Base-by-base conservation (phyloP, 129 eudicot species). In the Tagetes erecta region DNA sequence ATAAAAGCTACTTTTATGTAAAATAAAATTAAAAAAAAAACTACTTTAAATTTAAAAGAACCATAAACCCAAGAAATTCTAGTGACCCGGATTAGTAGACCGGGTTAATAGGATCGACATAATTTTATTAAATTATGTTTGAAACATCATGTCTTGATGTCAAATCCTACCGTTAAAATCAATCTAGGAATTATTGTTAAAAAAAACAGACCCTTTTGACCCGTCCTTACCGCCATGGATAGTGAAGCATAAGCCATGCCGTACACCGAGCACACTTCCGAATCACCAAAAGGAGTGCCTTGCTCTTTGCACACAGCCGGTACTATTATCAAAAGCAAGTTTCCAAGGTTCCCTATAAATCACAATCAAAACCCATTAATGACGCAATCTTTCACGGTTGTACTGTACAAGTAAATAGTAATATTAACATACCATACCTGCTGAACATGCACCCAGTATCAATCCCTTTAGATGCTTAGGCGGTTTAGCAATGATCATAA, bases 231-330 rank as follows among this genome's bases (percentile, higher is more conserved):
- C 3, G 99, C 99, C 91, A 85, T 68, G 10, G 97, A 95, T 70
- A 95, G 87, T 41, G 99, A 88, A 80, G 90, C 92, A 77, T 95
- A 95, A 49, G 88, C 94, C 80, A 85, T 58, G 66, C 90, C 97
- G 62, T 88, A 74, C 42, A 68, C 52, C 8, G 79, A 50, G 46
- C 99, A 95, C 64, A 84, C 88, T 73, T 76, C 83, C 10, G 90
- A 80, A 65, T 82, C 80, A 53, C 99, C 99, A 63, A 95, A 95
- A 0, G 97, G 97, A 58, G 90, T 88, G 46, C 80, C 92, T 65
- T 77, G 77, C 81, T 95, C 99, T 80, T 85, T 91, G 66, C 99
- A 95, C 27, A 91, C 85, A 74, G 99, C 96, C 49, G 99, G 99
- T 51, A 95, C 67, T 8, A 95, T 84, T 50, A 95, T 88, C 20